phyloP scores from a whole-genome alignment of 1,284 basidiomycete genomes.

The Irpex sp. region DNA sequence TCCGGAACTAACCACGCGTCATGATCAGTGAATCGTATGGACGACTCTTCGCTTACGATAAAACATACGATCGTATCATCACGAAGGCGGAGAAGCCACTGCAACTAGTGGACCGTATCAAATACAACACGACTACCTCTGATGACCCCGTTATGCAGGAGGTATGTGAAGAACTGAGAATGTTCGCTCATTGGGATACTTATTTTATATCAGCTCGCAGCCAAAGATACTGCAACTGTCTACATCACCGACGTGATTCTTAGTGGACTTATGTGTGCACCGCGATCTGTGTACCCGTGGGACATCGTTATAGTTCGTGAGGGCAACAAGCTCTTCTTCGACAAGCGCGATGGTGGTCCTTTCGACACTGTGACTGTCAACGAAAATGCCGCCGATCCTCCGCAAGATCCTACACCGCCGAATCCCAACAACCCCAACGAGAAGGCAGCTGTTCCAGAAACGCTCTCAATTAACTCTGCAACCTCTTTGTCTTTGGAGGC shows the following conservation, averaged over 20 bases:
- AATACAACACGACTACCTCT: slow-evolving; percentile 96
- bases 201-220: slow-evolving; percentile 54
- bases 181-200: background rate
- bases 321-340: slow-evolving; percentile 92
- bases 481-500: slow-evolving; percentile 95
- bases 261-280: slow-evolving; percentile 94
- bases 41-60: slow-evolving; percentile 91
- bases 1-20: slow-evolving; percentile 7
- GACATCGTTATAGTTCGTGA: slow-evolving; percentile 95
- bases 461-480: slow-evolving; percentile 87
- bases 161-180: slow-evolving; percentile 37
- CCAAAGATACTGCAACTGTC: slow-evolving; percentile 78
- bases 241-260: slow-evolving; percentile 97
- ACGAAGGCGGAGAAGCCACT: slow-evolving; percentile 91
- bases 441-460: slow-evolving; percentile 59
- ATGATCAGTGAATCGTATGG: slow-evolving; percentile 77
- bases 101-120: slow-evolving; percentile 91
- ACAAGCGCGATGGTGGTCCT: slow-evolving; percentile 97
- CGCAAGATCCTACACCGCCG: slow-evolving; percentile 78
- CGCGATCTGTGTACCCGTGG: slow-evolving; percentile 97
- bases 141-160: slow-evolving; percentile 96
- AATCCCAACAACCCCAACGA: slow-evolving; percentile 75
- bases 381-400: slow-evolving; percentile 97
- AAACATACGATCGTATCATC: slow-evolving; percentile 92
- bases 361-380: slow-evolving; percentile 99